Percentiles rank a stretch among this genome's conserved stretches.
These are phyloP conservation scores for Ophiostoma australiae DNA, from an alignment of 2,329 filamentous ascomycete species.

Conservation along the genomic window DNA sequence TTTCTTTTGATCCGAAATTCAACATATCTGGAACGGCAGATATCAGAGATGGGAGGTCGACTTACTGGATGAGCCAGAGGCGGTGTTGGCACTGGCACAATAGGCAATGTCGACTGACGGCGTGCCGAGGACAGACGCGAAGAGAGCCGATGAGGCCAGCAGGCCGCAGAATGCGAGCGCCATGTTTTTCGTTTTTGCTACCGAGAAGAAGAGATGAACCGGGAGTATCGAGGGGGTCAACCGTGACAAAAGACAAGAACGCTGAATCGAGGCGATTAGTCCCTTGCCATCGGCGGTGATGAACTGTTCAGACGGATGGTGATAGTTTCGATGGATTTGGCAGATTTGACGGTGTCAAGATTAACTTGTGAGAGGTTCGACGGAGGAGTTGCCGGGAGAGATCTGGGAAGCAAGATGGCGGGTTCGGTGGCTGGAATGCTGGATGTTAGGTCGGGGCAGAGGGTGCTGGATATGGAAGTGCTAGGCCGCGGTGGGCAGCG, in stretches of 20 bases:
- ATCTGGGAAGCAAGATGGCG: not conserved
- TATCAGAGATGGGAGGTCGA: slow-evolving; percentile 22
- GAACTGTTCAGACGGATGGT: not conserved
- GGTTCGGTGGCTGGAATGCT: slow-evolving; percentile 10
- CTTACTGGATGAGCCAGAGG: slow-evolving; percentile 40
- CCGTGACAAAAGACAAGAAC: not conserved
- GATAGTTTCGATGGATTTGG: not conserved
- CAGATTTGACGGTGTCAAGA: not conserved
- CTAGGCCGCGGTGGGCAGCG: slow-evolving; percentile 6
- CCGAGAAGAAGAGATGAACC: not conserved
- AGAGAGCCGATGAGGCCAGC: slow-evolving; percentile 13
- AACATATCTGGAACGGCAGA: not conserved
- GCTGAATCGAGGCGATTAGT: not conserved
- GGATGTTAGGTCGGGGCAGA: not conserved
- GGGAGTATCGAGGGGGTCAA: not conserved
- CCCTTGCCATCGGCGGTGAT: slow-evolving; percentile 1
- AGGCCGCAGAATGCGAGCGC: slow-evolving; percentile 15
- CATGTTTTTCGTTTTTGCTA: slow-evolving; percentile 16
- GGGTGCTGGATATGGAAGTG: not conserved
- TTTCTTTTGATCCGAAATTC: not conserved
- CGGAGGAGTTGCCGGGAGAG: not conserved
- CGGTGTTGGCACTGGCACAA: slow-evolving; percentile 47
- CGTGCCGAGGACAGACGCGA: slow-evolving; percentile 3
- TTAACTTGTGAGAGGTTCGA: not conserved
- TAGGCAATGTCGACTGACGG: slow-evolving; percentile 34